These are phyloP conservation scores for Tricholoma furcatifolium DNA, from an alignment of 768 basidiomycete species.

Conservation along the genomic window DNA sequence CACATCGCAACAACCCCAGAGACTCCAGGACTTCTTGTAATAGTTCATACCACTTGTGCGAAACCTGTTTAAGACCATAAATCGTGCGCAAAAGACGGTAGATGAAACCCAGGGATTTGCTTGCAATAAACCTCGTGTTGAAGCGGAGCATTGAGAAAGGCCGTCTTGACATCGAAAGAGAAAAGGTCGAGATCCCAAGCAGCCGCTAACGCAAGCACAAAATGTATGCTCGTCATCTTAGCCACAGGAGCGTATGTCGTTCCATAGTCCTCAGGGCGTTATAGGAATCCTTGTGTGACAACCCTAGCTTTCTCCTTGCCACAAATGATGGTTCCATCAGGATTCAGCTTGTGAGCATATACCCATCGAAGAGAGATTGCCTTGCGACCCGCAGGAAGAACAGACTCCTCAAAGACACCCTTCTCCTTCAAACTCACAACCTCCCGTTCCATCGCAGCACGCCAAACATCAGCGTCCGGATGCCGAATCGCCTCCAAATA, in stretches of 20 bases:
- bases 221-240: no score
- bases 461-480: no score
- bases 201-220: conserved; percentile 24
- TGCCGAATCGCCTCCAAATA: no score
- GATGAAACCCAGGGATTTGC: no score
- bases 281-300: conserved; percentile 23
- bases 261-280: no score
- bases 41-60: no score
- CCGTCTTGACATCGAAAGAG: conserved; percentile 27
- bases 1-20: conserved; percentile 18
- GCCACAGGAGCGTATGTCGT: no score
- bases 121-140: no score
- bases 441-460: no score
- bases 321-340: conserved; percentile 25
- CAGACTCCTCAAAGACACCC: conserved; percentile 30
- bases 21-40: conserved; percentile 7
- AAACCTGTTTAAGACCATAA: not conserved
- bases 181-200: no score
- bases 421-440: no score
- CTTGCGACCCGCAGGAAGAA: conserved; percentile 37
- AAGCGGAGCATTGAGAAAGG: conserved; percentile 27
- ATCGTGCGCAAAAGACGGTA: conserved; percentile 11
- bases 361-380: no score
- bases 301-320: conserved; percentile 20
- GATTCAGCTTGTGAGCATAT: conserved; percentile 24